Base-by-base conservation (phyloP, 2,329 filamentous ascomycete genomes). In the Davidsoniella neocaledoniae region DNA sequence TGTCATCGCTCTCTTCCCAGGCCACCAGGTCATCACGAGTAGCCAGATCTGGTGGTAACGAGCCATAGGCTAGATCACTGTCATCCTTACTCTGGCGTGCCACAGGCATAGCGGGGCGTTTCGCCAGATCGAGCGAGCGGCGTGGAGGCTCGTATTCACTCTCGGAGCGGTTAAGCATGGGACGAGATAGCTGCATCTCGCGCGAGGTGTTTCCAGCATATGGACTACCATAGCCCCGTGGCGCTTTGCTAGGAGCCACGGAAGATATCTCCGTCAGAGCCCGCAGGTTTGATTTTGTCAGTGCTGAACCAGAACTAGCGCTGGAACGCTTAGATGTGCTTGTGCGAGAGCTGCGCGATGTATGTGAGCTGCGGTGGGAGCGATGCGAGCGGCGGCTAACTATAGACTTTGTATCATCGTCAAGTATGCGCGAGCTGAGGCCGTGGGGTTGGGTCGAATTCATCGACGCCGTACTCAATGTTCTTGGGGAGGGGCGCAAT, bases 61-160 rank as follows among this genome's bases (percentile, higher is more conserved):
- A 80, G 53, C 90, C 90, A 59, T 95, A 96, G 6, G 90, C 90
- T 6, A 96, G 71, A 61, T 94, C 74, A 84, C 94, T 87, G 60
- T 95, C 90, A 57, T 94, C 79, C 50, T 79, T 69, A 57, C 73
- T 69, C 42, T 58, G 56, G 53, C 57, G 58, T 54, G 37, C 19
- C 14, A 33, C 17, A 33, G 36, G 29, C 29, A 33, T 33, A 12
- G 29, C 29, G 8, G 29, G 29, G 29, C 29, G 29, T 33, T 33
- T 33, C 12, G 29, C 6, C 29, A 33, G 12, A 12, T 33, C 29
- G 29, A 33, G 29, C 29, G 29, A 33, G 29, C 29, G 29, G 12
- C 29, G 29, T 33, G 29, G 29, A 33, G 29, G 29, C 12, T 33
- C 29, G 3, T 33, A 33, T 33, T 4, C 29, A 12, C 8, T 33